phyloP scores from a whole-genome alignment of 768 basidiomycete species.

The Candolleomyces eurysporus region DNA sequence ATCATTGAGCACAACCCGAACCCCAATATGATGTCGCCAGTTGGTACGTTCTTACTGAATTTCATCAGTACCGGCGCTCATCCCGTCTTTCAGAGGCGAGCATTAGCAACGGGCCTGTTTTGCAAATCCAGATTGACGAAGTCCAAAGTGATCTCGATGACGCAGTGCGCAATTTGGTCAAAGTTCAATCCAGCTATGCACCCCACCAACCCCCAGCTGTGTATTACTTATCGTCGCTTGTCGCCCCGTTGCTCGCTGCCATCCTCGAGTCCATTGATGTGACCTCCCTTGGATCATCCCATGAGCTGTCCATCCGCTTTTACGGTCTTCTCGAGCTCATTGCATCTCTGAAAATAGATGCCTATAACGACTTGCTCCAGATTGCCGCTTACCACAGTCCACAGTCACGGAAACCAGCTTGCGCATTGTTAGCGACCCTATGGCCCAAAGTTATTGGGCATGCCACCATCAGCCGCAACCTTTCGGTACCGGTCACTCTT shows the following conservation, averaged over 20 bases:
- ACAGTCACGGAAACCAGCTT: slow-evolving; percentile 51
- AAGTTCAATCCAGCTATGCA: slow-evolving; percentile 48
- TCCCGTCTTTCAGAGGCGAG: slow-evolving; percentile 9
- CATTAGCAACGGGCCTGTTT: slow-evolving; percentile 31
- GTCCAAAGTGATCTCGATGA: slow-evolving; percentile 29
- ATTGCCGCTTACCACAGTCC: slow-evolving; percentile 66
- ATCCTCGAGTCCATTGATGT: slow-evolving; percentile 58
- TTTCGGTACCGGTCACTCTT: slow-evolving; percentile 25
- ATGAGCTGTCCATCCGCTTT: slow-evolving; percentile 46
- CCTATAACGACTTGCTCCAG: slow-evolving; percentile 69
- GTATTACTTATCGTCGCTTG: slow-evolving; percentile 60
- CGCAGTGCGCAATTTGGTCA: not conserved
- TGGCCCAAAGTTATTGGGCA: slow-evolving; percentile 77
- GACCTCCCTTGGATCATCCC: slow-evolving; percentile 22
- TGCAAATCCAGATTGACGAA: slow-evolving; percentile 64
- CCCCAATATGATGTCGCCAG: not conserved
- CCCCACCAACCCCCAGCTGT: slow-evolving; percentile 52
- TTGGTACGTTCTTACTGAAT: not conserved
- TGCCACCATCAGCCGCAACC: slow-evolving; percentile 52
- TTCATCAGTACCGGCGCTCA: not conserved
- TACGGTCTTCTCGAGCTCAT: slow-evolving; percentile 54
- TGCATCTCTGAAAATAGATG: slow-evolving; percentile 58
- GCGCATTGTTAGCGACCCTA: slow-evolving; percentile 53
- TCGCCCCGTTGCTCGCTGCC: slow-evolving; percentile 60
- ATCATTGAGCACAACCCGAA: slow-evolving; percentile 13